Percentiles rank a stretch among this genome's conserved stretches.
Conservation (phyloP, 768 basidiomycete species). For the Tylopilus sp. region DNA sequence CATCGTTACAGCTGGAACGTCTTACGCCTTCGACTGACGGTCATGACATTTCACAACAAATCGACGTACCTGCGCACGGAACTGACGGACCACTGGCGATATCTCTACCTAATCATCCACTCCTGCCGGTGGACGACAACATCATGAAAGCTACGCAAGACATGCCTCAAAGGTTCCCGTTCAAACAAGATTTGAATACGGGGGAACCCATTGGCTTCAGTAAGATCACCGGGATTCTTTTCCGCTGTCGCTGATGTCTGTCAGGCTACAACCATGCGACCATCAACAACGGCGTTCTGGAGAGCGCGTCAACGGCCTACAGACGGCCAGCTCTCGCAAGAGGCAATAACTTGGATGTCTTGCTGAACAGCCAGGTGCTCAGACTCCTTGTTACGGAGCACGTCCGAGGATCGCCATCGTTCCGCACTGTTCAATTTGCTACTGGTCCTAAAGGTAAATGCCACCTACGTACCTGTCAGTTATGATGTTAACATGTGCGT, state of each 20-base stretch:
- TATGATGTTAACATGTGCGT: neutral
- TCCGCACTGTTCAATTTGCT: neutral
- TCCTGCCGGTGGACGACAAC: neutral
- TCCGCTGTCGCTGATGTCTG: neutral
- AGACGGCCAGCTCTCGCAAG: neutral
- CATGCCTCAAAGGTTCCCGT: neutral
- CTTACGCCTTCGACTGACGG: neutral
- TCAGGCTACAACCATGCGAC: neutral
- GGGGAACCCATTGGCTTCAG: neutral
- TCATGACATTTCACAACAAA: neutral
- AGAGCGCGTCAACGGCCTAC: neutral
- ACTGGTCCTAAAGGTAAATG: neutral
- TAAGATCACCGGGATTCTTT: neutral
- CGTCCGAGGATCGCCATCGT: neutral
- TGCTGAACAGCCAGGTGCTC: neutral
- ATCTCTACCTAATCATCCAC: neutral
- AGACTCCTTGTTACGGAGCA: neutral
- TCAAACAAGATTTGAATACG: neutral
- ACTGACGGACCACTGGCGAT: neutral
- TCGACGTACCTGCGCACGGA: neutral
- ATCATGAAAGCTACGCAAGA: neutral
- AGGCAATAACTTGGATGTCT: neutral
- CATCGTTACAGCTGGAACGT: neutral
- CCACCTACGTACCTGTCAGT: neutral
- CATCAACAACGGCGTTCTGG: neutral